Conservation (phyloP, 1,139 yeast genomes). For the Hanseniaspora uvarum region DNA sequence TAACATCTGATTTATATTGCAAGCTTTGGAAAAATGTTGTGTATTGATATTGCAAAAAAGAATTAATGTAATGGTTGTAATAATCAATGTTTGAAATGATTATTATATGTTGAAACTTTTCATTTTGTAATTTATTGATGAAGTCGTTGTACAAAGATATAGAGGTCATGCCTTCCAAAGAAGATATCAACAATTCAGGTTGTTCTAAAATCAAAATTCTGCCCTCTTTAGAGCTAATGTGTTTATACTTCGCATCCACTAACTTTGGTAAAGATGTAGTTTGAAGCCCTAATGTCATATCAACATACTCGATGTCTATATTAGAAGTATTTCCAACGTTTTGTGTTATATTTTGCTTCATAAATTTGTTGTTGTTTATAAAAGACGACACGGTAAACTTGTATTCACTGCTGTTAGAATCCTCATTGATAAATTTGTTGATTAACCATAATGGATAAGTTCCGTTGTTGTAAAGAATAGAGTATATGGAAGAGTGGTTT, state of each 20-base stretch:
- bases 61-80: conserved; percentile 19
- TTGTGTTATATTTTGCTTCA: conserved; percentile 14
- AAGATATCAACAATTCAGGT: conserved; percentile 28
- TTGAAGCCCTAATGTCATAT: conserved; percentile 13
- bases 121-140: conserved; percentile 23
- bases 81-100: conserved; percentile 24
- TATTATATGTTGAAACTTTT: conserved; percentile 23
- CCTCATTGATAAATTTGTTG: conserved; percentile 29
- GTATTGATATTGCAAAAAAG: conserved; percentile 23
- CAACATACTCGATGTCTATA: conserved; percentile 6
- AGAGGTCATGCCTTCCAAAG: conserved; percentile 25
- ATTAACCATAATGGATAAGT: conserved; percentile 62
- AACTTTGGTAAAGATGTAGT: background rate
- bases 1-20: conserved; percentile 25
- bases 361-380: conserved; percentile 25
- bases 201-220: conserved; percentile 26
- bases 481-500: conserved; percentile 30
- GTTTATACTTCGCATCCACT: conserved; percentile 23
- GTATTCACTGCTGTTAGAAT: conserved; percentile 3
- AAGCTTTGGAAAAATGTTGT: conserved; percentile 24
- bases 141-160: conserved; percentile 26
- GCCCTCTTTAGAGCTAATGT: conserved; percentile 22
- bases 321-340: background rate
- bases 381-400: conserved; percentile 26
- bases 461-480: conserved; percentile 49